These are phyloP conservation scores for Annona cherimola DNA, from an alignment of 164 flowering plant species.

Conservation along the genomic window DNA sequence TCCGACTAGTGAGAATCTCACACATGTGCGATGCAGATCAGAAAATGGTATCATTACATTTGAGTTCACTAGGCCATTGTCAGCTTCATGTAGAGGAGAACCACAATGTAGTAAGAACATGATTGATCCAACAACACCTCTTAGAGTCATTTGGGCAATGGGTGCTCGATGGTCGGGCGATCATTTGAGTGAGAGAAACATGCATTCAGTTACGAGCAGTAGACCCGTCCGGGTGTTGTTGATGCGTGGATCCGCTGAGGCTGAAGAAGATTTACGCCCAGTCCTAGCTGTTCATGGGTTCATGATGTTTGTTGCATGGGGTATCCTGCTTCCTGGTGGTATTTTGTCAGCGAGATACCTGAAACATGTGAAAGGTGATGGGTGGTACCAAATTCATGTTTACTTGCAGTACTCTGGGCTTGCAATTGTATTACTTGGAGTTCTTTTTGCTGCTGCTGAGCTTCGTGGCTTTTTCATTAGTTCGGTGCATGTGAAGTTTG, in stretches of 20 bases:
- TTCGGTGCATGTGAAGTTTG: constrained; percentile 91
- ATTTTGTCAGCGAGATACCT: constrained; percentile 83
- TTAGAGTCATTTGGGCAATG: constrained; percentile 93
- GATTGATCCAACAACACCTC: constrained; percentile 82
- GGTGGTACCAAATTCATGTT: constrained; percentile 87
- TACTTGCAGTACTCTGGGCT: constrained; percentile 94
- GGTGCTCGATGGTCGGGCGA: constrained; percentile 80
- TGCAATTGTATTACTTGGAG: constrained; percentile 68
- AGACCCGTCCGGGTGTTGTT: constrained; percentile 71
- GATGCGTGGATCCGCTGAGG: constrained; percentile 92
- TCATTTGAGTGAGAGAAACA: constrained; percentile 63
- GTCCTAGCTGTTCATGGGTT: constrained; percentile 97
- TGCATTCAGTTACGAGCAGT: constrained; percentile 77
- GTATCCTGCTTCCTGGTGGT: constrained; percentile 91
- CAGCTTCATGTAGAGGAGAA: constrained; percentile 52
- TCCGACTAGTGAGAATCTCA: constrained; percentile 81
- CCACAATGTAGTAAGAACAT: constrained; percentile 71
- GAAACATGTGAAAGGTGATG: constrained; percentile 86
- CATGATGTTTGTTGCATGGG: constrained; percentile 99
- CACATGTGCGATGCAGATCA: constrained; percentile 77
- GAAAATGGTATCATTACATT: constrained; percentile 89
- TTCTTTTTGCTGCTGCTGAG: constrained; percentile 95
- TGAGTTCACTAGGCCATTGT: constrained; percentile 84
- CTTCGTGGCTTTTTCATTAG: constrained; percentile 65
- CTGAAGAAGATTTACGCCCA: constrained; percentile 88